A percentile compares a stretch with the other conserved stretches of the same genome.
These are phyloP conservation scores for Maudiozyma pseudohumilis DNA, from an alignment of 805 yeast genomes.

Conservation along the genomic window DNA sequence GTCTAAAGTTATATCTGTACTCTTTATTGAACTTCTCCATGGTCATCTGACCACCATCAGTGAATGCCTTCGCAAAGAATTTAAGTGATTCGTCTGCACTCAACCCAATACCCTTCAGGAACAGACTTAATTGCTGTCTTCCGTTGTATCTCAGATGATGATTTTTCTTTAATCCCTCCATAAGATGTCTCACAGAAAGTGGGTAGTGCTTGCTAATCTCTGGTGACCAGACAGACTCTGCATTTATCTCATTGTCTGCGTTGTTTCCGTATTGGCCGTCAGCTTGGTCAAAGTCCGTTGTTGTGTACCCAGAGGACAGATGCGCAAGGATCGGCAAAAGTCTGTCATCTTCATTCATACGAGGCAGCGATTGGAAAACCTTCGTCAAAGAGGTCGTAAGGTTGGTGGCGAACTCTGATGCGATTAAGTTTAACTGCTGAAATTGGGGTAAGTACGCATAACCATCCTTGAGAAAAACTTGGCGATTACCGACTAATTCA, in stretches of 20 bases:
- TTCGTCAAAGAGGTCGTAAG: constrained; percentile 44
- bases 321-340: constrained; percentile 75
- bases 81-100: constrained; percentile 76
- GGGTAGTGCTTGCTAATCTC: constrained; percentile 63
- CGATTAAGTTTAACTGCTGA: constrained; percentile 60
- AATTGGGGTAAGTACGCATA: constrained; percentile 77
- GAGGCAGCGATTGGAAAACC: constrained; percentile 71
- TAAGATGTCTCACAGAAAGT: constrained; percentile 62
- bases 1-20: constrained; percentile 79
- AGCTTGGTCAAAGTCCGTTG: constrained; percentile 39
- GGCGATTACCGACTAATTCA: constrained; percentile 64
- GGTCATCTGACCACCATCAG: constrained; percentile 39
- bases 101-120: constrained; percentile 84
- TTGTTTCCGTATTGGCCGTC: constrained; percentile 19
- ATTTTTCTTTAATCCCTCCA: constrained; percentile 45
- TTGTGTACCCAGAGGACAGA: constrained; percentile 60
- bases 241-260: constrained; percentile 43
- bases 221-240: constrained; percentile 46
- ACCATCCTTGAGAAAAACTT: constrained; percentile 58
- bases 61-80: constrained; percentile 73
- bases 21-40: constrained; percentile 78
- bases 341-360: constrained; percentile 87
- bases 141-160: constrained; percentile 77
- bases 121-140: constrained; percentile 76
- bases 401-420: constrained; percentile 53